Conservation (phyloP, 176 grass and related monocot species). For the Hyparrhenia diplandra region DNA sequence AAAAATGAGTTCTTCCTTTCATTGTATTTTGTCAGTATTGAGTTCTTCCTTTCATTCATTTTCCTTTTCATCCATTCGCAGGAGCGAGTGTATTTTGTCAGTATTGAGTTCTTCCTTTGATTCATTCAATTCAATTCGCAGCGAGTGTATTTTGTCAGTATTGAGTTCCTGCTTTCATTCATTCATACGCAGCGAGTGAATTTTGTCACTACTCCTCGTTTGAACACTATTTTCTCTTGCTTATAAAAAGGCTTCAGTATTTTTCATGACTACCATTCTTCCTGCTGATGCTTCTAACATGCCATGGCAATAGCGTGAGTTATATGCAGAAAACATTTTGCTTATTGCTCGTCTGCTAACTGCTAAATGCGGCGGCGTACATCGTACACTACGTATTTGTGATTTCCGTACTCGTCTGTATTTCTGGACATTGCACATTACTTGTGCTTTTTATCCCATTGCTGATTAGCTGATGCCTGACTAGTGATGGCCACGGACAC, state of each 20-base stretch:
- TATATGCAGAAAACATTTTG: background rate
- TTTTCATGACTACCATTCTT: background rate
- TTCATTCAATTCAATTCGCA: background rate
- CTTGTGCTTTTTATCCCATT: background rate
- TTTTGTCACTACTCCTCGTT: background rate
- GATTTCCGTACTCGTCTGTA: background rate
- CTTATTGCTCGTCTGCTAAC: background rate
- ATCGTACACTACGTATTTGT: background rate
- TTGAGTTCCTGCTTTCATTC: background rate
- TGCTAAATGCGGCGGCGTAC: background rate
- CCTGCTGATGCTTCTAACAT: background rate
- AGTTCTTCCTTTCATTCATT: background rate
- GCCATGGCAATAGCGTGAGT: background rate
- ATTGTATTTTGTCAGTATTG: conserved; percentile 2
- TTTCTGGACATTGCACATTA: conserved; percentile 6
- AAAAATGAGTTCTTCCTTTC: conserved; percentile 45
- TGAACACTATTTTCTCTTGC: conserved; percentile 15
- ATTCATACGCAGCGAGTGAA: too few relatives aligned
- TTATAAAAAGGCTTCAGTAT: background rate
- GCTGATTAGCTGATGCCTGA: conserved; percentile 9
- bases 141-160: conserved; percentile 22
- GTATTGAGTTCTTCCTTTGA: background rate
- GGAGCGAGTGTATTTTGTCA: conserved; percentile 23
- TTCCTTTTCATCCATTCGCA: background rate
- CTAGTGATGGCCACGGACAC: conserved; percentile 35